Evolutionary conservation across 139 green algal species (phyloP).

Genomic region (Picochlorum sp.): DNA sequence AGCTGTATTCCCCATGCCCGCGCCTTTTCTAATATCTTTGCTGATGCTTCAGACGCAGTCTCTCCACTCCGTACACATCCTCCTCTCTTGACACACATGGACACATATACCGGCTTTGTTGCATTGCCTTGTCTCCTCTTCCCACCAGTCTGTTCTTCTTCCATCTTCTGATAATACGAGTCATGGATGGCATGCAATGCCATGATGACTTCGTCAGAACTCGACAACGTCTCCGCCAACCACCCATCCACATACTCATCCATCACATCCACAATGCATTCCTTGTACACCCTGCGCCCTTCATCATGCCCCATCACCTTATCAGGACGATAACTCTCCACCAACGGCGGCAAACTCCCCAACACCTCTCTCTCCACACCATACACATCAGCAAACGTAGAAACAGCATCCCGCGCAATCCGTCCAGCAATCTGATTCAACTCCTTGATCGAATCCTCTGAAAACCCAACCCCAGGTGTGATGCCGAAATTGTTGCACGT

Average conservation of each 20-base stretch:
- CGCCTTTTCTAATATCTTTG: slow-evolving; percentile 1
- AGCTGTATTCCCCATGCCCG: background rate
- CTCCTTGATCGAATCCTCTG: background rate
- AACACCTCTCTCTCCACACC: background rate
- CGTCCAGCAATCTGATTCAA: background rate
- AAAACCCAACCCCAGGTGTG: background rate
- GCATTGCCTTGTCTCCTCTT: too few relatives aligned
- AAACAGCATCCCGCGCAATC: background rate
- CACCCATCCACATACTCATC: slow-evolving; percentile 3
- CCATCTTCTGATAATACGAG: background rate
- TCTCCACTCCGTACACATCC: background rate
- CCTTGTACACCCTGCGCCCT: background rate
- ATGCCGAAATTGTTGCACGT: slow-evolving; percentile 1
- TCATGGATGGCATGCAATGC: background rate
- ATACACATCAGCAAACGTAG: too few relatives aligned
- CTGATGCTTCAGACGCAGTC: background rate
- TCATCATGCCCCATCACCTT: background rate
- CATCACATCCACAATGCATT: background rate
- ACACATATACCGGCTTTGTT: background rate
- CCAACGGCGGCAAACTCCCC: slow-evolving; percentile 1
- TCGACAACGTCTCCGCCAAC: background rate
- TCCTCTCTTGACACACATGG: background rate
- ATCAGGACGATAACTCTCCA: slow-evolving; percentile 4
- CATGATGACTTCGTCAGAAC: background rate
- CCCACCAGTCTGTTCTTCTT: background rate